Evolutionary conservation across 2,329 filamentous ascomycete species (phyloP).

Genomic region (Ophidiomyces ophidiicola): DNA sequence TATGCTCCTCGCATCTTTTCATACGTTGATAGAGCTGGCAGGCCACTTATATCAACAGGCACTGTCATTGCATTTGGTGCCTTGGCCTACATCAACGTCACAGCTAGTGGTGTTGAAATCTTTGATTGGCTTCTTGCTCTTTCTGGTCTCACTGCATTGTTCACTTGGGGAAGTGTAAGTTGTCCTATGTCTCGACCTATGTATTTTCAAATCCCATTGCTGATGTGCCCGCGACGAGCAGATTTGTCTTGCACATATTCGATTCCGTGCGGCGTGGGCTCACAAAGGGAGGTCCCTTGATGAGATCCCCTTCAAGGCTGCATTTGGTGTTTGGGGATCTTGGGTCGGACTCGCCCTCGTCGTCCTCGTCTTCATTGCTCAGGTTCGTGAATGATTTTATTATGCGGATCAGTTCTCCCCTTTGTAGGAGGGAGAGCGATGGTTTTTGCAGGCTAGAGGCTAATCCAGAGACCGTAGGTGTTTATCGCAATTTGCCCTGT

Average conservation of each 20-base stretch:
- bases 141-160: constrained; percentile 52
- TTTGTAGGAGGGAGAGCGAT: no score
- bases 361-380: constrained; percentile 40
- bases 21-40: constrained; percentile 52
- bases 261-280: constrained; percentile 52
- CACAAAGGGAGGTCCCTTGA: constrained; percentile 46
- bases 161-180: constrained; percentile 48
- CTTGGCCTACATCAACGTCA: constrained; percentile 32
- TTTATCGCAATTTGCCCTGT: constrained; percentile 22
- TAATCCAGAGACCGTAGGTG: constrained; percentile 14
- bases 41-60: constrained; percentile 35
- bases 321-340: constrained; percentile 48
- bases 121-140: constrained; percentile 55
- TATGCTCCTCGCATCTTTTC: constrained; percentile 60
- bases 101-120: constrained; percentile 38
- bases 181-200: neutral
- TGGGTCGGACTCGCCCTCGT: constrained; percentile 48
- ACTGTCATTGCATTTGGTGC: constrained; percentile 31
- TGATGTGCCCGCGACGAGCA: constrained; percentile 5
- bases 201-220: neutral
- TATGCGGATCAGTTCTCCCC: neutral
- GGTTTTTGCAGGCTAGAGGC: neutral
- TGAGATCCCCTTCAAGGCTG: constrained; percentile 50
- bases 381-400: constrained; percentile 20
- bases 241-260: constrained; percentile 55